Conservation (phyloP, 2,329 filamentous ascomycete genomes). For the Botrytis pseudocinerea region DNA sequence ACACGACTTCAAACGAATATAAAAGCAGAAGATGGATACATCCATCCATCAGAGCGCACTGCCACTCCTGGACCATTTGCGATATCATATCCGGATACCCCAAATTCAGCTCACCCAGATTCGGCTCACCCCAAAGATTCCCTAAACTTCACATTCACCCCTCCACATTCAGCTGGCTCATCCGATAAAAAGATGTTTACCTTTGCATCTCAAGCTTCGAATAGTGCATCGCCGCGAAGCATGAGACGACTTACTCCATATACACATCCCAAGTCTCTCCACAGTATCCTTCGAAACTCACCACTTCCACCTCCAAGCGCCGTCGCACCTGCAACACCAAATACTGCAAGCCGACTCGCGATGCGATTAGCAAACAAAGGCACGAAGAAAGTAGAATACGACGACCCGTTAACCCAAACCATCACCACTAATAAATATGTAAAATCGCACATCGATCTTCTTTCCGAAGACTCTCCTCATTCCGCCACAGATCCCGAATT, state of each 20-base stretch:
- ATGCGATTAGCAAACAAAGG: constrained; percentile 53
- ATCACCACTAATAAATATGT: constrained; percentile 64
- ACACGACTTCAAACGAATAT: constrained; percentile 39
- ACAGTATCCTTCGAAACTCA: constrained; percentile 67
- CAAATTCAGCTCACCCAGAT: constrained; percentile 35
- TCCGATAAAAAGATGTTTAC: constrained; percentile 34
- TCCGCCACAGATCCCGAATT: constrained; percentile 34
- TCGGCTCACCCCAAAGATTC: constrained; percentile 27
- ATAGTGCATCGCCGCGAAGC: constrained; percentile 43
- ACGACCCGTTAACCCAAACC: constrained; percentile 62
- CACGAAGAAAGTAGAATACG: constrained; percentile 56
- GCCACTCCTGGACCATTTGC: constrained; percentile 41
- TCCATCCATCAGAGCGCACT: constrained; percentile 37
- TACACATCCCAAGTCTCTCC: constrained; percentile 57
- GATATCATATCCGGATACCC: constrained; percentile 40
- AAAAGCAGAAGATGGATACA: constrained; percentile 28
- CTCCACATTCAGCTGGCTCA: constrained; percentile 40
- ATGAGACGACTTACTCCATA: constrained; percentile 51
- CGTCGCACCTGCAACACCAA: constrained; percentile 51
- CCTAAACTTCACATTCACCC: constrained; percentile 38
- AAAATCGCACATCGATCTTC: constrained; percentile 63
- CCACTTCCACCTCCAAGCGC: constrained; percentile 57
- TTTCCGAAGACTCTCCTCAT: constrained; percentile 52
- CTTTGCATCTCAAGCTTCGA: constrained; percentile 32
- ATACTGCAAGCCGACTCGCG: constrained; percentile 56